Evolutionary conservation across 129 eudicot genomes (phyloP).

Genomic region (Glebionis coronaria): DNA sequence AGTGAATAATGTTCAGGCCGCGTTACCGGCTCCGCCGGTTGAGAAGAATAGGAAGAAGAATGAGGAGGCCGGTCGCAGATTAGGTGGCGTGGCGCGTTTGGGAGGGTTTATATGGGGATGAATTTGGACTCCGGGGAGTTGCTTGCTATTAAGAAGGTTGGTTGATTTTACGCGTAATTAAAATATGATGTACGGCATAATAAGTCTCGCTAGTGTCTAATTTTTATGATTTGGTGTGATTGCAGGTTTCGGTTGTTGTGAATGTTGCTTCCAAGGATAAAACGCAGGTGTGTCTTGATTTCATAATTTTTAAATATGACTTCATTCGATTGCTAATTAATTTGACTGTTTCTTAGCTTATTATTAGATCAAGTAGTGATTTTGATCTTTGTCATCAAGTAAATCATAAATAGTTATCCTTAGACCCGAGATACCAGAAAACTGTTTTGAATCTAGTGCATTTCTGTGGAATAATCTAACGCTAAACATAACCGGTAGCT

Average conservation of each 20-base stretch:
- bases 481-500: too few relatives aligned
- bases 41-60: constrained; percentile 26
- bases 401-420: too few relatives aligned
- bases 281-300: constrained; percentile 61
- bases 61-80: constrained; percentile 56
- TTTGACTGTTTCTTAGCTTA: not conserved
- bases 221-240: constrained; percentile 19
- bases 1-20: constrained; percentile 54
- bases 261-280: constrained; percentile 72
- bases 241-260: constrained; percentile 86
- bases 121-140: constrained; percentile 96
- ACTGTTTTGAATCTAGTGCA: too few relatives aligned
- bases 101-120: constrained; percentile 99
- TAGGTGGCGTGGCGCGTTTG: constrained; percentile 98
- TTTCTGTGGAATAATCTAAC: too few relatives aligned
- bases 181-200: not conserved
- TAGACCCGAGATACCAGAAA: too few relatives aligned
- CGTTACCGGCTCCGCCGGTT: constrained; percentile 55
- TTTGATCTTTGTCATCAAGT: too few relatives aligned
- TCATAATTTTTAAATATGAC: not conserved
- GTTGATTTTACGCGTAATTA: not conserved
- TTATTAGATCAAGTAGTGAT: not conserved
- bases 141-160: constrained; percentile 93
- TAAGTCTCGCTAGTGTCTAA: not conserved
- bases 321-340: not conserved